Base-by-base conservation (phyloP, 768 basidiomycete genomes). In the Psilocybe cubensis region DNA sequence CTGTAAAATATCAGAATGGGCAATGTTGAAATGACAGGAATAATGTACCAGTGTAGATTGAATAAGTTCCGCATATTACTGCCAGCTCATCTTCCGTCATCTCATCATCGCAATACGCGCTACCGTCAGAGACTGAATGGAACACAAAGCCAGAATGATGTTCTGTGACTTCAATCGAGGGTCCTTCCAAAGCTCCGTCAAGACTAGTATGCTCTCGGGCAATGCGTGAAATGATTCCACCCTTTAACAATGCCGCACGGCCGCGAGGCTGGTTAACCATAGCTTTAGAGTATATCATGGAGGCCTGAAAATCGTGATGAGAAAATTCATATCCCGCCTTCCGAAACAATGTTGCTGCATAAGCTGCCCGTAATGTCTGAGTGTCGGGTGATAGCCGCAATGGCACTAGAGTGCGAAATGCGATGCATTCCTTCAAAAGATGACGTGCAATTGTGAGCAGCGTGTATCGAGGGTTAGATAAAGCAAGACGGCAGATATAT, bases 21-120 rank as follows among this genome's bases (percentile, higher is more conserved):
- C 11, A 41, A 44, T 6, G 18, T 8, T 1, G 11, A 31, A 17
- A 50, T 17, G 10, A 24, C 14, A 9, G 49, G 11, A 44, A 50
- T 20, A 17, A 23, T 40, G 27, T 45, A 50, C 61, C 45, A 9
- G 54, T 58, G 23, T 62, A 62, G 12, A 62, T 40, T 17, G 50
- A 33, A 17, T 62, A 59, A 21, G 57, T 55, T 14, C 61, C 57
- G 24, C 57, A 58, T n/a, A 62, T 56, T 14, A 53, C 47, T 0
- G 61, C 54, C n/a, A 57, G 25, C 25, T 62, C 61, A 38, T 56
- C 3, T 17, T 52, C 61, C 11, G 51, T 59, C 11, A 62, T 49
- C 17, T 56, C 51, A 21, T 62, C 50, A 17, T 62, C 61, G 18
- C 57, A 59, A n/a, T 53, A 62, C 12, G 8, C 20, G 11, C 27